Conservation (phyloP, 176 grass and related monocot genomes). For the Carex littledalei region DNA sequence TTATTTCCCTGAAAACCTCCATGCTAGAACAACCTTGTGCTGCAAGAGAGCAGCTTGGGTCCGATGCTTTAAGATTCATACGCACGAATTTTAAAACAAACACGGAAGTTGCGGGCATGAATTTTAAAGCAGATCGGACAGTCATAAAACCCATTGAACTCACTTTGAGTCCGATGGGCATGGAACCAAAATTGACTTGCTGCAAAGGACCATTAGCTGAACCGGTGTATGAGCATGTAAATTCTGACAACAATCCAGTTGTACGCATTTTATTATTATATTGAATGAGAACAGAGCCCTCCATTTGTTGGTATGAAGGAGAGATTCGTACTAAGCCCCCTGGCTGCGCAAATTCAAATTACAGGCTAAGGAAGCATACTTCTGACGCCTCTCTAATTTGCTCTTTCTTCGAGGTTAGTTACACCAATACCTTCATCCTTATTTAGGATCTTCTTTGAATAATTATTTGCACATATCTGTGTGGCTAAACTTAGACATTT, state of each 20-base stretch:
- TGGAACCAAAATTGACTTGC: not conserved
- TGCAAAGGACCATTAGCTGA: not conserved
- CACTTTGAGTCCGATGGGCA: too few relatives aligned
- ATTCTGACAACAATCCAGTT: not conserved
- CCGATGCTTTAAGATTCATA: too few relatives aligned
- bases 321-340: not conserved
- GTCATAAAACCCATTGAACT: too few relatives aligned
- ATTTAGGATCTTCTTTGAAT: not conserved
- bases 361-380: constrained; percentile 6
- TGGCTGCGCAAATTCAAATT: constrained; percentile 23
- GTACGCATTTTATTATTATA: not conserved
- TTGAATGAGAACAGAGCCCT: not conserved
- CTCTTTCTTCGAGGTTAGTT: constrained; percentile 26
- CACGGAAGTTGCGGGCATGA: too few relatives aligned
- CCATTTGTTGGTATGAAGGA: not conserved
- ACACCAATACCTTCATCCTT: constrained; percentile 19
- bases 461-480: not conserved
- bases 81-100: too few relatives aligned
- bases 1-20: not conserved
- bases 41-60: not conserved
- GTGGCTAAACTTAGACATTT: not conserved
- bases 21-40: not conserved
- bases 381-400: constrained; percentile 27
- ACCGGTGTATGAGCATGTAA: not conserved
- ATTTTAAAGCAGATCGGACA: too few relatives aligned